phyloP scores from a whole-genome alignment of 805 yeast species.

The Wickerhamiella lipophila region DNA sequence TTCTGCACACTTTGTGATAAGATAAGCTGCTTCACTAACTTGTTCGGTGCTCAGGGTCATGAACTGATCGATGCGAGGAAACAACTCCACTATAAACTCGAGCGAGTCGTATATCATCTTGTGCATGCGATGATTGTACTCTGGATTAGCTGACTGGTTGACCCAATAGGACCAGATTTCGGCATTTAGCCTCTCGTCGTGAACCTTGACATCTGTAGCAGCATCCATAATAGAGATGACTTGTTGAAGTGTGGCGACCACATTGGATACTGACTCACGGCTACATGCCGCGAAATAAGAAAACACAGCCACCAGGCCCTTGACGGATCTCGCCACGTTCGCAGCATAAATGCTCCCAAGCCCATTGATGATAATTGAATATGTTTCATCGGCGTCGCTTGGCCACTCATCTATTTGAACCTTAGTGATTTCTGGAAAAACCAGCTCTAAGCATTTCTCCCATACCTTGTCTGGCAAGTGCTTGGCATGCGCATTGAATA shows the following conservation, averaged over 20 bases:
- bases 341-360: constrained; percentile 46
- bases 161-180: constrained; percentile 32
- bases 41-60: constrained; percentile 6
- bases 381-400: constrained; percentile 46
- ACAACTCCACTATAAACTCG: constrained; percentile 25
- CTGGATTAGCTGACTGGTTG: constrained; percentile 28
- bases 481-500: constrained; percentile 58
- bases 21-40: constrained; percentile 8
- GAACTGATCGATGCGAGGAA: constrained; percentile 6
- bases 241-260: constrained; percentile 1
- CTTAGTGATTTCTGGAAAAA: constrained; percentile 35
- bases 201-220: constrained; percentile 10
- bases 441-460: constrained; percentile 53
- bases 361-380: constrained; percentile 50
- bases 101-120: constrained; percentile 40
- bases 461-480: constrained; percentile 42
- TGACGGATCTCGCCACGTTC: constrained; percentile 30
- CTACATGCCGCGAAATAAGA: constrained; percentile 31
- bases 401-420: constrained; percentile 18
- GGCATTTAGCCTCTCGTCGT: constrained; percentile 15
- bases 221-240: constrained; percentile 31
- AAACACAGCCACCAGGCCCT: constrained; percentile 28
- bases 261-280: background rate
- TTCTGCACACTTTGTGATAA: constrained; percentile 15
- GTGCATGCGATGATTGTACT: constrained; percentile 28